Evolutionary conservation across 2,329 filamentous ascomycete genomes (phyloP).

Genomic region (Venturia pyrina): DNA sequence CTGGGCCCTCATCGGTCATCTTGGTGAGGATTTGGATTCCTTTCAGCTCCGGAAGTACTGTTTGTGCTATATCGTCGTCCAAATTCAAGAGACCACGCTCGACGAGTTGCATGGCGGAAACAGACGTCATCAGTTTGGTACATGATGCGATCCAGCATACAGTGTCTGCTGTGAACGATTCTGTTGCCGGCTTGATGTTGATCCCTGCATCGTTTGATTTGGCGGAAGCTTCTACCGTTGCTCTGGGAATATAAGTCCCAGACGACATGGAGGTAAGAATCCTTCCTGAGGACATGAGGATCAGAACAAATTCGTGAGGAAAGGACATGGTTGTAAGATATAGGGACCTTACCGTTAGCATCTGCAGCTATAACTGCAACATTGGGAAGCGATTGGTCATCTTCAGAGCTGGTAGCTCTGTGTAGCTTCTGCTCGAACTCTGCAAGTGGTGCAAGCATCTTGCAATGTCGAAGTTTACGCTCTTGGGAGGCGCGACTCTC

Average conservation of each 20-base stretch:
- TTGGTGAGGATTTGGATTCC: slow-evolving; percentile 6
- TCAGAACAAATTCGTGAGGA: neutral
- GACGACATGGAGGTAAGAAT: neutral
- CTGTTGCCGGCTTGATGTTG: neutral
- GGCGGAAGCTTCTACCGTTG: neutral
- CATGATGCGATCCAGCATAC: slow-evolving; percentile 11
- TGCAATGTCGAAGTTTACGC: neutral
- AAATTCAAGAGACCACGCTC: slow-evolving; percentile 8
- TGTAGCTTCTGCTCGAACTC: slow-evolving; percentile 6
- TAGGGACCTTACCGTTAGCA: neutral
- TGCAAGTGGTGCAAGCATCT: neutral
- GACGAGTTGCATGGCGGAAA: slow-evolving; percentile 12
- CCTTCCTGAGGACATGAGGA: neutral
- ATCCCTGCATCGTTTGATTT: neutral
- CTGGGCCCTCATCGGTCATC: slow-evolving; percentile 7
- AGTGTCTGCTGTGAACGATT: slow-evolving; percentile 3
- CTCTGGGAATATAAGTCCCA: slow-evolving; percentile 3
- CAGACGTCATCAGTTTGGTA: slow-evolving; percentile 10
- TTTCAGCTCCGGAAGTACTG: slow-evolving; percentile 10
- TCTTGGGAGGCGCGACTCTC: neutral
- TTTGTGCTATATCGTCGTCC: slow-evolving; percentile 7
- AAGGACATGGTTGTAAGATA: too few species aligned
- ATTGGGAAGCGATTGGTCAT: slow-evolving; percentile 1
- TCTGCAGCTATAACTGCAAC: slow-evolving; percentile 6
- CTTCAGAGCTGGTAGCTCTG: neutral